Percentiles rank a stretch among this genome's conserved stretches.
These are phyloP conservation scores for Blastobotrys peoriensis DNA, from an alignment of 805 yeast species.

Conservation along the genomic window DNA sequence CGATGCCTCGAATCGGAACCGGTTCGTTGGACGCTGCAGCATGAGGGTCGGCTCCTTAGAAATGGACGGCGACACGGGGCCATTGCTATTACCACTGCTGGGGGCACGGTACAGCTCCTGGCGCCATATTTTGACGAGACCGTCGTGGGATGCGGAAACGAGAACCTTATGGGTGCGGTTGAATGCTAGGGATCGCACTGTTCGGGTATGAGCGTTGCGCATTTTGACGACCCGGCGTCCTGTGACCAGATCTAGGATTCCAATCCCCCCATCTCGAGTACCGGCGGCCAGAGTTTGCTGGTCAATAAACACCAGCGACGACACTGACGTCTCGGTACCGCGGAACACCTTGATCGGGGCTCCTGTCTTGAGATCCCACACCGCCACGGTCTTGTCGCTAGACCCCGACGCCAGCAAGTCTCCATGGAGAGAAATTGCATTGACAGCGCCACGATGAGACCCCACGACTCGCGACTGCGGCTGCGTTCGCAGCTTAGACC, in stretches of 20 bases:
- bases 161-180: slow-evolving; percentile 36
- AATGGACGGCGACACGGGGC: neutral
- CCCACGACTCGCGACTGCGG: slow-evolving; percentile 12
- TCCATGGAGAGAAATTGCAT: slow-evolving; percentile 26
- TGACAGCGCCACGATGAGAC: slow-evolving; percentile 34
- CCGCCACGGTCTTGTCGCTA: slow-evolving; percentile 32
- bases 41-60: neutral
- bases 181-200: slow-evolving; percentile 1
- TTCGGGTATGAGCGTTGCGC: slow-evolving; percentile 7
- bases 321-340: slow-evolving; percentile 14
- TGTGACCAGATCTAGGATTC: slow-evolving; percentile 25
- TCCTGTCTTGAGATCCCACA: slow-evolving; percentile 31
- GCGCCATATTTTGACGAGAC: slow-evolving; percentile 69
- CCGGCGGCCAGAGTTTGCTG: slow-evolving; percentile 28
- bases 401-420: slow-evolving; percentile 30
- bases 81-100: neutral
- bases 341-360: slow-evolving; percentile 17
- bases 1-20: neutral
- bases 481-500: slow-evolving; percentile 13
- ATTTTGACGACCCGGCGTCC: slow-evolving; percentile 21
- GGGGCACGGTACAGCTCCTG: slow-evolving; percentile 10
- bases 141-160: slow-evolving; percentile 78
- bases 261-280: slow-evolving; percentile 29
- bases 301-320: slow-evolving; percentile 27
- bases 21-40: slow-evolving; percentile 3